Evolutionary conservation across 495 filamentous ascomycete genomes (phyloP).

Genomic region (Neurospora tetrasperma): DNA sequence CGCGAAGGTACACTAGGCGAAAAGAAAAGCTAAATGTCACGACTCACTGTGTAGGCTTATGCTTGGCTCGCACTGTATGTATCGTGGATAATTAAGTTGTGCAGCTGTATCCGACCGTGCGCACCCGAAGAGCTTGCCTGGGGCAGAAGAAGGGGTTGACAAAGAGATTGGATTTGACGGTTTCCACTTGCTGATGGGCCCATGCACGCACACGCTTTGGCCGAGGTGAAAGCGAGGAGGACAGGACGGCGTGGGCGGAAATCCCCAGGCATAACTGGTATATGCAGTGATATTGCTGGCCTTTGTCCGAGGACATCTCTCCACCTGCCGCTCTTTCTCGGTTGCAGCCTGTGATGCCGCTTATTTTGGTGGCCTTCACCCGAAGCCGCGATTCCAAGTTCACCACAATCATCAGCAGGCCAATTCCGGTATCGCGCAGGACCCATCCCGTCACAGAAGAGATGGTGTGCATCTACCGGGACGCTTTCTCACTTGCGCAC

Average conservation of each 20-base stretch:
- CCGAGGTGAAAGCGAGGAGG: background rate
- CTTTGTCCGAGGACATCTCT: background rate
- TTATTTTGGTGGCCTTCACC: background rate
- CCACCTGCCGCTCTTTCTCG: background rate
- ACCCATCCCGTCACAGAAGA: slow-evolving; percentile 1
- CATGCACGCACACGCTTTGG: background rate
- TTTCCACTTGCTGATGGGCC: background rate
- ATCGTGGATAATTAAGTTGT: background rate
- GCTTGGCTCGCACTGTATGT: background rate
- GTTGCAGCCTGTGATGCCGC: background rate
- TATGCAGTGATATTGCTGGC: background rate
- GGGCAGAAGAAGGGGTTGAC: background rate
- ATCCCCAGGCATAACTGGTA: background rate
- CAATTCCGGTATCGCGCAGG: background rate
- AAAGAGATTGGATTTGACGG: background rate
- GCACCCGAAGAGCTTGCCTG: background rate
- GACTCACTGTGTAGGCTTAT: background rate
- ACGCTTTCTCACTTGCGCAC: background rate
- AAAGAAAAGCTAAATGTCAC: background rate
- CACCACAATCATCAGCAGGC: background rate
- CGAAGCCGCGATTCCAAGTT: background rate
- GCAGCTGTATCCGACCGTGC: background rate
- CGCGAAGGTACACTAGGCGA: background rate
- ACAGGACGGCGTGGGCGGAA: background rate
- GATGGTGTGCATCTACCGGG: background rate